Base-by-base conservation (phyloP, 108 stramenopile genomes). In the Skeletonema tropicum region DNA sequence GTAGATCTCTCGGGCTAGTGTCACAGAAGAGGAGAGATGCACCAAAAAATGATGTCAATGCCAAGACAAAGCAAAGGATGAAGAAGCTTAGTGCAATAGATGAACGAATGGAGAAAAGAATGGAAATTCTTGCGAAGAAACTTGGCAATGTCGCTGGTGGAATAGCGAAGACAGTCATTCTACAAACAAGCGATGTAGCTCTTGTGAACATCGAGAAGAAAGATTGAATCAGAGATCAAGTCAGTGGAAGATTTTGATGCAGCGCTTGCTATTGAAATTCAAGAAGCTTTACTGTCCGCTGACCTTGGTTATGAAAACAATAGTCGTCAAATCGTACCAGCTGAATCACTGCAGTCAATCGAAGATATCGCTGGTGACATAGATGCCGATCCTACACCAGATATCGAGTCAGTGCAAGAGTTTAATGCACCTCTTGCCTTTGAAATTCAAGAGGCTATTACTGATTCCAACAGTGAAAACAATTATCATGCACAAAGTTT, bases 241-340 rank as follows among this genome's bases (percentile, higher is more conserved):
- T 68, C 79, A 13, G 68, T 80, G 39, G 49, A 63, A 38, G 79
- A 80, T 57, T 80, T 80, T 48, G 79, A 80, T 45, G 17, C 42
- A 41, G 67, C 67, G 26, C 72, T 80, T 32, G 79, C 79, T 19
- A 60, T 31, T 57, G 79, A 73, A 73, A 80, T 80, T 21, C 72
- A 80, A 45, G 76, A 48, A 25, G 75, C 80, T 17, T 60, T 81
- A 57, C 21, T 52, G 45, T 63, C 39, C 63, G 71, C 63, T 65
- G 63, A 15, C 14, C 10, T 64, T 36, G 32, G 26, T 26, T 49
- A 77, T 15, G 76, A 64, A 23, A 38, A 5, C 12, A 48, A 71
- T 2, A 38, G 21, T 19, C n/a, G 11, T 21, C 42, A 52, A 26
- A 39, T 38, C 15, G 38, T 19, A 64, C 29, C 25, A 32, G 55